phyloP scores from a whole-genome alignment of 2,329 filamentous ascomycete genomes.

The Neofusicoccum cordaticola region DNA sequence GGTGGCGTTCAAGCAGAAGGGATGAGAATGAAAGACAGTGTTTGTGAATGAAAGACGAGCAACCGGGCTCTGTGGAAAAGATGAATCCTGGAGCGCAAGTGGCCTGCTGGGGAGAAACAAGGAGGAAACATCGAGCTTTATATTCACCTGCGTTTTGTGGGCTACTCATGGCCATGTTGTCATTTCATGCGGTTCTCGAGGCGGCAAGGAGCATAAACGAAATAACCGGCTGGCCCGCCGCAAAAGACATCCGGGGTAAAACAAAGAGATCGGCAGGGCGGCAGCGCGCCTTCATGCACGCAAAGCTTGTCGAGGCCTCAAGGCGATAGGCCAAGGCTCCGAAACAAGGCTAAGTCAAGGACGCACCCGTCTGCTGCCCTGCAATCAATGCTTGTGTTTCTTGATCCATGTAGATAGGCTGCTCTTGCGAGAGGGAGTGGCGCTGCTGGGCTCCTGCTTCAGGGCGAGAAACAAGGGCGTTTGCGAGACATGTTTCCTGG shows the following conservation, averaged over 20 bases:
- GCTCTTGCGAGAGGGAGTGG: not conserved
- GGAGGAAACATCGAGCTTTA: not conserved
- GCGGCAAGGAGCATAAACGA: not conserved
- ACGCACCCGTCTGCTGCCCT: not conserved
- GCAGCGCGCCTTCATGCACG: not conserved
- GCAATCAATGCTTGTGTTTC: not conserved
- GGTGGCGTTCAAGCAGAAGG: not conserved
- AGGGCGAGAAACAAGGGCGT: not conserved
- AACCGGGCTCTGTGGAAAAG: not conserved
- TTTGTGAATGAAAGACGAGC: not conserved
- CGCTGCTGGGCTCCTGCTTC: not conserved
- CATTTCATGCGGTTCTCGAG: not conserved
- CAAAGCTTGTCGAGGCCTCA: not conserved
- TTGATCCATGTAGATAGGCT: not conserved
- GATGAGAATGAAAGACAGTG: not conserved
- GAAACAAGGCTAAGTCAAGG: constrained; percentile 1
- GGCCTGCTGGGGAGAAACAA: not conserved
- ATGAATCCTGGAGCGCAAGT: not conserved
- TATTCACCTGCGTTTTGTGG: not conserved
- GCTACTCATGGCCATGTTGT: not conserved
- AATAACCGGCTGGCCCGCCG: not conserved
- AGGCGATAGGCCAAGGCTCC: constrained; percentile 1
- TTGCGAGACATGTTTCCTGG: not conserved
- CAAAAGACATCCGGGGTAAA: not conserved
- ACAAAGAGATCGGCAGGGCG: not conserved